These are phyloP conservation scores for Linaria vulgaris DNA, from an alignment of 257 asterid genomes.

Conservation along the genomic window DNA sequence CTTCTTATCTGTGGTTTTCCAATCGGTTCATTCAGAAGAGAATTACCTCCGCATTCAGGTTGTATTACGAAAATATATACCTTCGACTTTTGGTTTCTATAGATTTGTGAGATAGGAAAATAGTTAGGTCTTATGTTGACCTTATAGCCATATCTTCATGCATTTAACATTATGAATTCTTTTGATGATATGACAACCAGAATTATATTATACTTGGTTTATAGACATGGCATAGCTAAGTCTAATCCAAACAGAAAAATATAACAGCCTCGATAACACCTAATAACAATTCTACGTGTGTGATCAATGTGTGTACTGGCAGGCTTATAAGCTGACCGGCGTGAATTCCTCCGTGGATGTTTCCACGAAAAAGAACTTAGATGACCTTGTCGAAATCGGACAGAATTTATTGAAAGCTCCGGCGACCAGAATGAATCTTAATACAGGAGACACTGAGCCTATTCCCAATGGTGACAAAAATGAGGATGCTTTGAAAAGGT, in stretches of 20 bases:
- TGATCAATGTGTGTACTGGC: background rate
- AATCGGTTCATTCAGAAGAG: constrained; percentile 34
- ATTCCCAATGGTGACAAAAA: constrained; percentile 54
- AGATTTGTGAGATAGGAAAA: too few species aligned
- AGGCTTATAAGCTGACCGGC: constrained; percentile 49
- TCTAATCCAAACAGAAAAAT: too few species aligned
- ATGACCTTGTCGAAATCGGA: constrained; percentile 45
- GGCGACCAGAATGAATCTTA: constrained; percentile 36
- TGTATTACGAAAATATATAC: background rate
- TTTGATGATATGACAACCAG: too few species aligned
- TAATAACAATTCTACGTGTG: too few species aligned
- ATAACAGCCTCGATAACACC: too few species aligned
- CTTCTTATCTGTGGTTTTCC: constrained; percentile 38
- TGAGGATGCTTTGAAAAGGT: constrained; percentile 54
- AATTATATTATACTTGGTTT: too few species aligned
- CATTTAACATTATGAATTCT: too few species aligned
- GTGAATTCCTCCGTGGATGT: constrained; percentile 38
- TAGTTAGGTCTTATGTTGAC: too few species aligned
- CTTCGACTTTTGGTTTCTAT: too few species aligned
- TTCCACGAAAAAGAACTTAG: constrained; percentile 41
- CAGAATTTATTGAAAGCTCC: constrained; percentile 36
- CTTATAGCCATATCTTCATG: too few species aligned
- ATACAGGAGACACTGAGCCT: constrained; percentile 47
- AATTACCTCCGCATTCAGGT: constrained; percentile 61
- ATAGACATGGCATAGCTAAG: too few species aligned